Percentiles rank a stretch among this genome's conserved stretches.
phyloP scores from a whole-genome alignment of 1,284 basidiomycete species.

The Ceratobasidium sp. region DNA sequence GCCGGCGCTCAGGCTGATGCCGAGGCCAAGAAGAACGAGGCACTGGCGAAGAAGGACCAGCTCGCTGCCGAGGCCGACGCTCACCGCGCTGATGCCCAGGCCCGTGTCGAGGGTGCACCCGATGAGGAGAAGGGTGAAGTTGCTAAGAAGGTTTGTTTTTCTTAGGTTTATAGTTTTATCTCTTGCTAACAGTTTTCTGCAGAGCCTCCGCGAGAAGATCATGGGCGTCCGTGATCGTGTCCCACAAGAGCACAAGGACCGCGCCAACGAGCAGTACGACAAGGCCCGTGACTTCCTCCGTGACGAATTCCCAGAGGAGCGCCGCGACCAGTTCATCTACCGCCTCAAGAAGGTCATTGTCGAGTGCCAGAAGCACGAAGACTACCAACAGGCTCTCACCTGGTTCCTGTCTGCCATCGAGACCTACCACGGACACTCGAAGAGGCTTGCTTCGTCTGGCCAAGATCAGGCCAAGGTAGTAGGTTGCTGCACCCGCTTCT shows the following conservation, averaged over 20 bases:
- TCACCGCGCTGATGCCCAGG: conserved; percentile 21
- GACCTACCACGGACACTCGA: conserved; percentile 77
- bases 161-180: conserved; percentile 41
- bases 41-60: conserved; percentile 45
- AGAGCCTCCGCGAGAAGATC: conserved; percentile 47
- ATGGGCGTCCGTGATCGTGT: conserved; percentile 58
- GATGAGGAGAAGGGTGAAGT: conserved; percentile 55
- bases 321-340: conserved; percentile 83
- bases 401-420: conserved; percentile 79
- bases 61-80: conserved; percentile 44
- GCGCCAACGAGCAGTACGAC: conserved; percentile 59
- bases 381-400: conserved; percentile 83
- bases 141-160: conserved; percentile 53
- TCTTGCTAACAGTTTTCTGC: background rate
- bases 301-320: conserved; percentile 86
- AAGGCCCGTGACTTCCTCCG: conserved; percentile 69
- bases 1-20: conserved; percentile 42
- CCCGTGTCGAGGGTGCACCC: conserved; percentile 46
- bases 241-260: conserved; percentile 68
- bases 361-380: conserved; percentile 91
- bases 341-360: conserved; percentile 85
- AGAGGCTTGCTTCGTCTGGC: conserved; percentile 52
- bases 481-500: no score
- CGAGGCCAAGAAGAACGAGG: conserved; percentile 43
- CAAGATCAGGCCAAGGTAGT: conserved; percentile 49